Percentiles rank a stretch among this genome's conserved stretches.
phyloP scores from a whole-genome alignment of 2,329 filamentous ascomycete genomes.

The Fusarium fujikuroi region DNA sequence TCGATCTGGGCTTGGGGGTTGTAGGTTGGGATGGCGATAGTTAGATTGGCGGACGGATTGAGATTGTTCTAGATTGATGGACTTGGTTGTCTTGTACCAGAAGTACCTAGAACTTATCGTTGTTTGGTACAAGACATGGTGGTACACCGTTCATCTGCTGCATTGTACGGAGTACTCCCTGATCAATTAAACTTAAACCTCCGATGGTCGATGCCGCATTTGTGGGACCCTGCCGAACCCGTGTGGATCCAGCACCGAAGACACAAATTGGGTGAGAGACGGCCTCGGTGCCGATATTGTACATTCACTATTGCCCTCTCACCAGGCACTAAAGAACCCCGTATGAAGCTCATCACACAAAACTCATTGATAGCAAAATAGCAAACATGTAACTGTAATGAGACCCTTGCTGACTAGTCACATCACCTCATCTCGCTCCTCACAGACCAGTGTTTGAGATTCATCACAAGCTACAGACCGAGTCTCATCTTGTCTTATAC shows the following conservation, averaged over 20 bases:
- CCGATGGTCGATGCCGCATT: not conserved
- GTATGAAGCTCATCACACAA: too few species aligned
- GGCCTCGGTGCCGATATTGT: not conserved
- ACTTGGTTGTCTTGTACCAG: not conserved
- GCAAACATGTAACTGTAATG: not conserved
- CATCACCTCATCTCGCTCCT: not conserved
- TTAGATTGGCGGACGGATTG: too few species aligned
- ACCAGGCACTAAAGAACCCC: too few species aligned
- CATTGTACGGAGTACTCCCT: too few species aligned
- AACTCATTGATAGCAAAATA: not conserved
- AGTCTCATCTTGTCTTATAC: not conserved
- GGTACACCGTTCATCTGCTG: not conserved
- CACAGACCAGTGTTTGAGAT: not conserved
- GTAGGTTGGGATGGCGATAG: not conserved
- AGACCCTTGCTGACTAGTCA: not conserved
- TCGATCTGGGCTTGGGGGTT: not conserved
- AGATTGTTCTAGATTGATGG: not conserved
- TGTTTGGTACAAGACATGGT: not conserved
- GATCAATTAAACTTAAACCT: not conserved
- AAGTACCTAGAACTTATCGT: too few species aligned
- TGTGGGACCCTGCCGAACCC: not conserved
- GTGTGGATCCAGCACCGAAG: not conserved
- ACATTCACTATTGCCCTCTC: not conserved
- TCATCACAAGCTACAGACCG: not conserved
- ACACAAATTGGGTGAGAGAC: not conserved